Evolutionary conservation across 768 basidiomycete genomes (phyloP).

Genomic region (Trametes cubensis): DNA sequence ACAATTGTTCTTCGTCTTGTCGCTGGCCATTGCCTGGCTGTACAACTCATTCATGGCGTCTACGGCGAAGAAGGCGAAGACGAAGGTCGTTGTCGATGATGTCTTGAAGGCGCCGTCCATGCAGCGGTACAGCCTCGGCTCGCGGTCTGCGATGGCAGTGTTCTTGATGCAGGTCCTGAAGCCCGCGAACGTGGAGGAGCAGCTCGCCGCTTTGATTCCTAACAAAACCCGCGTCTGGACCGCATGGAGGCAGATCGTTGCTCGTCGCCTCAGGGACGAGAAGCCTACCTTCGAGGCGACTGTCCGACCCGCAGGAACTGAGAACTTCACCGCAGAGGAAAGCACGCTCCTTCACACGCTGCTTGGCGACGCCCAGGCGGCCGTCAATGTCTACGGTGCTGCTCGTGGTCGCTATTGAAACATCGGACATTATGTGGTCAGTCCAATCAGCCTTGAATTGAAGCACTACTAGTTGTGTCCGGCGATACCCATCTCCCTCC

Average conservation of each 20-base stretch:
- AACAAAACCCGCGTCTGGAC: conserved; percentile 16
- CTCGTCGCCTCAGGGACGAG: conserved; percentile 1
- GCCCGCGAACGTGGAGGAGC: conserved; percentile 4
- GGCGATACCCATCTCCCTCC: neutral
- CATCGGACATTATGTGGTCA: no score
- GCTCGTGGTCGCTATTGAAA: neutral
- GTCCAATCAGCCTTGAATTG: no score
- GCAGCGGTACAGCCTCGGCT: conserved; percentile 15
- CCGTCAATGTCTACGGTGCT: conserved; percentile 1
- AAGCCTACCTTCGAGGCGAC: neutral
- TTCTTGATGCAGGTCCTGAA: conserved; percentile 12
- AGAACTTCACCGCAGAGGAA: neutral
- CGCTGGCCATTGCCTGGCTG: conserved; percentile 18
- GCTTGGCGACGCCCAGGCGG: conserved; percentile 9
- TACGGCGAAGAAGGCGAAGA: conserved; percentile 6
- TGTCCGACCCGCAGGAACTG: neutral
- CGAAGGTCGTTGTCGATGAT: conserved; percentile 11
- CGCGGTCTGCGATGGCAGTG: conserved; percentile 10
- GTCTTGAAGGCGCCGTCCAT: conserved; percentile 2
- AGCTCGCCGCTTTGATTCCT: conserved; percentile 12
- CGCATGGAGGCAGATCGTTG: conserved; percentile 11
- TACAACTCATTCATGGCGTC: conserved; percentile 13
- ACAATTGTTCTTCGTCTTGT: conserved; percentile 18
- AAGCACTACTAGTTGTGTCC: no score
- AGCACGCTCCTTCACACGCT: conserved; percentile 6